Evolutionary conservation across 768 basidiomycete genomes (phyloP), one percentile per base, ranked within the genome.

Genomic region (Boletus bicolor): DNA sequence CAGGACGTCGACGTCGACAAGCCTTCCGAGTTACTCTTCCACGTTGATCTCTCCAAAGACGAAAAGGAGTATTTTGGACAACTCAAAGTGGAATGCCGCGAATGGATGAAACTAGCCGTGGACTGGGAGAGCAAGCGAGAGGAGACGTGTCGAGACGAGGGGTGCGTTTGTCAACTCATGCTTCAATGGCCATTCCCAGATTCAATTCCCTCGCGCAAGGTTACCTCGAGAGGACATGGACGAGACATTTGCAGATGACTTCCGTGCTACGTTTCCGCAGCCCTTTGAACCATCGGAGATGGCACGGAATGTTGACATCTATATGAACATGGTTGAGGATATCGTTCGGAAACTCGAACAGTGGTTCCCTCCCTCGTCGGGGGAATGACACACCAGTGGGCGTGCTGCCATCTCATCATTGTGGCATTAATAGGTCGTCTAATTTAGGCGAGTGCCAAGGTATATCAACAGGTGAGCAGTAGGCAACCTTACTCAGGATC

Each of bases 271-370:
- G 8, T 72, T 72, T 38, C 63, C 62, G 34, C 58, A 47, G 10
- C 65, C 62, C 3, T 54, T 32, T 14, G 12, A 54, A 15, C 58
- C 58, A 3, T 52, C 46, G 5, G 61, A 60, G 19, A 53, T 49
- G 21, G 51, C 38, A 19, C 54, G 42, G 17, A 56, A 67, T 41
- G 54, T 71, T 21, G 56, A 69, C 10, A 55, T 56, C 4, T 72
- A 72, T 44, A 28, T 71, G 49, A 53, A 51, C 4, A 64, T 53
- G 44, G 69, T 71, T 26, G 65, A 72, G 42, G 52, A 54, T 12
- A 71, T 72, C 46, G 44, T 67, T 32, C 44, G 19, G 19, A 67
- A 55, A 46, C 55, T 71, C 24, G 53, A 65, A 26, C 26, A 58
- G 12, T 72, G 65, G 64, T 71, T 71, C 30, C 51, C 66, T 46